phyloP scores from a whole-genome alignment of 108 stramenopile genomes.

The Discostella stelligeroides region DNA sequence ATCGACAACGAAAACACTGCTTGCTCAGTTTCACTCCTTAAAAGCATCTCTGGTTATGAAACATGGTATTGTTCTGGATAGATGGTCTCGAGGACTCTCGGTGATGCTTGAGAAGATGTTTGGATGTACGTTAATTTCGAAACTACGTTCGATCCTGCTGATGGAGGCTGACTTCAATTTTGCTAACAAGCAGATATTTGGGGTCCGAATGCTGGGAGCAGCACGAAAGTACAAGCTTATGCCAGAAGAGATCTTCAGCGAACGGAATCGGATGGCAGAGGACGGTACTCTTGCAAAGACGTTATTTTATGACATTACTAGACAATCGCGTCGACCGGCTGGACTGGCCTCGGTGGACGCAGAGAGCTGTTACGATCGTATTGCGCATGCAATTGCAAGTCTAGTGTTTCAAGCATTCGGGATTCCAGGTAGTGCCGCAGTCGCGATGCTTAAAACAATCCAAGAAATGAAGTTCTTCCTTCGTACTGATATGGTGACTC shows the following conservation, averaged over 20 bases:
- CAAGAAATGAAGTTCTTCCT: too few relatives aligned
- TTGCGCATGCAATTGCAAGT: constrained; percentile 2
- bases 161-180: constrained; percentile 26
- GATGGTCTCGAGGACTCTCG: constrained; percentile 1
- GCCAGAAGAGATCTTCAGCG: constrained; percentile 38
- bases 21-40: neutral
- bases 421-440: neutral
- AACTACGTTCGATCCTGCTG: constrained; percentile 15
- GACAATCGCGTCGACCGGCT: neutral
- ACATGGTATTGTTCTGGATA: neutral
- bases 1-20: too few relatives aligned
- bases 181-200: constrained; percentile 19
- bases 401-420: constrained; percentile 11
- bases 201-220: constrained; percentile 11
- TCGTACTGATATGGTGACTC: neutral
- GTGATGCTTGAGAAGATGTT: constrained; percentile 6
- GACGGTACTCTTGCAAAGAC: too few relatives aligned
- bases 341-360: constrained; percentile 12
- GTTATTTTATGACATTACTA: too few relatives aligned
- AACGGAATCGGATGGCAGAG: neutral
- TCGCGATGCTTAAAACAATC: neutral
- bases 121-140: too few relatives aligned
- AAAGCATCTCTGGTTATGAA: neutral
- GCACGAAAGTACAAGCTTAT: constrained; percentile 15
- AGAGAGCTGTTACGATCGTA: constrained; percentile 20